Percentiles rank a stretch among this genome's conserved stretches.
These are phyloP conservation scores for Phlebopus sp. DNA, from an alignment of 1,284 basidiomycete species.

Conservation along the genomic window DNA sequence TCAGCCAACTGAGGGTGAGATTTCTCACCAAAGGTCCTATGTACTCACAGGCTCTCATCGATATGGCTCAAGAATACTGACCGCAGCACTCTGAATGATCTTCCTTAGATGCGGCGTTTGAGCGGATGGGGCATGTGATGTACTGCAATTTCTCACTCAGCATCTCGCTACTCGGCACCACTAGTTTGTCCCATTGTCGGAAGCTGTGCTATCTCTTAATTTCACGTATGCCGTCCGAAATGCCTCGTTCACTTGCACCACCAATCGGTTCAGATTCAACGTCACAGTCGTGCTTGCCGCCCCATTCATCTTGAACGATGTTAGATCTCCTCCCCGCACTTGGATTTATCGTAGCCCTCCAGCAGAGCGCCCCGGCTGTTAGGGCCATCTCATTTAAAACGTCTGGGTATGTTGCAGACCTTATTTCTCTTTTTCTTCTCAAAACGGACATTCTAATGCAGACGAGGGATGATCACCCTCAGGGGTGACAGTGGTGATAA, in stretches of 20 bases:
- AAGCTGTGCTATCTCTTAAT: not conserved
- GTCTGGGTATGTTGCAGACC: too few relatives aligned
- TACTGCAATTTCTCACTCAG: not conserved
- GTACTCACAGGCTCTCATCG: too few relatives aligned
- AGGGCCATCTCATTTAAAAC: not conserved
- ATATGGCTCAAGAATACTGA: too few relatives aligned
- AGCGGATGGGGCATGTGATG: not conserved
- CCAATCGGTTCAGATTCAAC: not conserved
- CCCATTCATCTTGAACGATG: not conserved
- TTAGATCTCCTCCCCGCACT: conserved; percentile 1
- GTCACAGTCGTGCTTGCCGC: not conserved
- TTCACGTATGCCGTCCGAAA: not conserved
- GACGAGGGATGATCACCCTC: not conserved
- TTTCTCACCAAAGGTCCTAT: too few relatives aligned
- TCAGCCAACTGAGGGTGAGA: too few relatives aligned
- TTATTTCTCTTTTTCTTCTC: not conserved
- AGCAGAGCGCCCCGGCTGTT: not conserved
- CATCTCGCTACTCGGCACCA: not conserved
- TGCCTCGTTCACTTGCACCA: not conserved
- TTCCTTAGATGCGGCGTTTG: not conserved
- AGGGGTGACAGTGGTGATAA: not conserved
- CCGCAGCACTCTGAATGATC: too few relatives aligned
- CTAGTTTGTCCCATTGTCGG: too few relatives aligned
- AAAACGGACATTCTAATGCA: not conserved
- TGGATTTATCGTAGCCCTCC: conserved; percentile 5